Evolutionary conservation across 768 basidiomycete genomes (phyloP).

Genomic region (Auricularia heimuer): DNA sequence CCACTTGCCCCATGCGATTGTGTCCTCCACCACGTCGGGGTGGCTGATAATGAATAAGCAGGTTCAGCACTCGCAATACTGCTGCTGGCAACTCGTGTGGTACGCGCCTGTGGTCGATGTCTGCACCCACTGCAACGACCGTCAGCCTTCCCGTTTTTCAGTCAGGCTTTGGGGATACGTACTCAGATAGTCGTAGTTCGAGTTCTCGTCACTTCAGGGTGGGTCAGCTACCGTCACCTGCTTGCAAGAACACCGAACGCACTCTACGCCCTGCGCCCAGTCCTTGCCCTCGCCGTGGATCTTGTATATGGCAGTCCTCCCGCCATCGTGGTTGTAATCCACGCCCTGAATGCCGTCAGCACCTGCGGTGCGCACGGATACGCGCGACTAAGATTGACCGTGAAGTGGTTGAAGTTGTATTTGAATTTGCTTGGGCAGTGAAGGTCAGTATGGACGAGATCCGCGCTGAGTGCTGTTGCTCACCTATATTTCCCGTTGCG

Average conservation of each 20-base stretch:
- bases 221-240: not conserved
- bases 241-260: not conserved
- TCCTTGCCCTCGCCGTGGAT: slow-evolving; percentile 30
- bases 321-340: slow-evolving; percentile 26
- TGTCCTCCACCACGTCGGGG: slow-evolving; percentile 25
- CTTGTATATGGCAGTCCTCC: slow-evolving; percentile 23
- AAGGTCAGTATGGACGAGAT: not conserved
- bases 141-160: not conserved
- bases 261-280: slow-evolving; percentile 26
- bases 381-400: not conserved
- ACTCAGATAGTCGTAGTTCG: slow-evolving; percentile 15
- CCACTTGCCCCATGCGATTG: slow-evolving; percentile 27
- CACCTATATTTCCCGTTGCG: slow-evolving; percentile 20
- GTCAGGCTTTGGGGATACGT: not conserved
- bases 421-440: not conserved
- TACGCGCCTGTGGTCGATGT: slow-evolving; percentile 20
- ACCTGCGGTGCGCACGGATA: not conserved
- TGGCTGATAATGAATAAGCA: slow-evolving; percentile 12
- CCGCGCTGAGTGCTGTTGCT: not conserved
- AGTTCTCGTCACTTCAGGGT: slow-evolving; percentile 18
- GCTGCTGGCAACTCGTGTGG: too few species aligned
- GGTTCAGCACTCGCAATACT: too few species aligned
- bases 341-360: slow-evolving; percentile 11
- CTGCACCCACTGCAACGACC: slow-evolving; percentile 8
- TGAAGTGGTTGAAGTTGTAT: not conserved